Conservation (phyloP, 768 basidiomycete genomes). For the Mycena haematopus region DNA sequence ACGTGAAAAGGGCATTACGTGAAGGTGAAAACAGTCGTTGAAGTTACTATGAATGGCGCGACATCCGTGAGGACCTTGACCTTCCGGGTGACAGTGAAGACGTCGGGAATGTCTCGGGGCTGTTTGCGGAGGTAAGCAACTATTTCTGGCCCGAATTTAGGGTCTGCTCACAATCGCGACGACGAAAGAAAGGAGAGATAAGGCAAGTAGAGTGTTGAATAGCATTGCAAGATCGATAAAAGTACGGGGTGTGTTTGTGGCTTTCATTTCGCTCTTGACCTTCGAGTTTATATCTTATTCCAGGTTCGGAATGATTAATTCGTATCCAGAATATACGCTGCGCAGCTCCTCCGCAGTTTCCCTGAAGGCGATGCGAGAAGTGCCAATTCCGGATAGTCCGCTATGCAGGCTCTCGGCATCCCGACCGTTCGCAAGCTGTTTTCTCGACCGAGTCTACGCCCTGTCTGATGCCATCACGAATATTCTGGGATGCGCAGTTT, state of each 20-base stretch:
- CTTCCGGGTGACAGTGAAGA: constrained; percentile 2
- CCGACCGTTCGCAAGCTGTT: no score
- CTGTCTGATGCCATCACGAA: no score
- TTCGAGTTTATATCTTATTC: neutral
- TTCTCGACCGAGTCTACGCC: no score
- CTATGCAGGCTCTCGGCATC: no score
- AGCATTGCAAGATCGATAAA: neutral
- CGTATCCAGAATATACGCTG: neutral
- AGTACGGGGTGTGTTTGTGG: neutral
- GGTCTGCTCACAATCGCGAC: constrained; percentile 4
- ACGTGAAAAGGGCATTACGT: neutral
- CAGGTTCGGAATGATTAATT: neutral
- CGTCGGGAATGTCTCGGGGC: constrained; percentile 9
- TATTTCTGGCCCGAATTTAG: no score
- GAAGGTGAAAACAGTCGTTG: neutral
- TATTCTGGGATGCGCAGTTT: no score
- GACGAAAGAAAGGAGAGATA: neutral
- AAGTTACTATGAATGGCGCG: constrained; percentile 4
- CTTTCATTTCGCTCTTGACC: neutral
- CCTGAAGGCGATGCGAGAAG: neutral
- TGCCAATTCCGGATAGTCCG: no score
- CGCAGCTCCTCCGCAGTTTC: neutral
- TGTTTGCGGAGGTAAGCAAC: neutral
- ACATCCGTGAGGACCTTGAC: constrained; percentile 12
- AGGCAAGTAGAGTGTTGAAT: constrained; percentile 5